These are phyloP conservation scores for Ensete glaucum DNA, from an alignment of 176 grass and related monocot genomes.

Conservation along the genomic window DNA sequence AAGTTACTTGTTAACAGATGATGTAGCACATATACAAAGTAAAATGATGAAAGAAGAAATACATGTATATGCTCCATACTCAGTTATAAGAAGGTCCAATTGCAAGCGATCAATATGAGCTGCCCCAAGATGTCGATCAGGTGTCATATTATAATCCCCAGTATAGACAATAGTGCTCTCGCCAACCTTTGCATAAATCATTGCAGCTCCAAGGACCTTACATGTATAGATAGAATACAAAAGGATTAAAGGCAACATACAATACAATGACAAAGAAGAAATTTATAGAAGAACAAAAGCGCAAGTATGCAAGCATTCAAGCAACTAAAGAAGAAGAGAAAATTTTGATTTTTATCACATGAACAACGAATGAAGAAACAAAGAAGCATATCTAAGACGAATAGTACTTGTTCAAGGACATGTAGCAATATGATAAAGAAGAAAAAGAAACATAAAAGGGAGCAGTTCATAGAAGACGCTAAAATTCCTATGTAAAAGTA, in stretches of 20 bases:
- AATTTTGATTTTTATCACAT: too few species aligned
- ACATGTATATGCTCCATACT: constrained; percentile 31
- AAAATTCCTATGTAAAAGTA: too few species aligned
- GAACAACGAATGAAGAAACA: too few species aligned
- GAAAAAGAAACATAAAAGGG: too few species aligned
- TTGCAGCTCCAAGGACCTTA: constrained; percentile 90
- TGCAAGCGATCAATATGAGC: constrained; percentile 84
- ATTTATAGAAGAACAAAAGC: neutral
- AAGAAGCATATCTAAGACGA: too few species aligned
- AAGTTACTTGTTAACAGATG: neutral
- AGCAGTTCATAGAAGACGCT: too few species aligned
- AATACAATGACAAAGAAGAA: constrained; percentile 10
- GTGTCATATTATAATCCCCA: constrained; percentile 98
- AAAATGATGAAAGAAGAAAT: too few species aligned
- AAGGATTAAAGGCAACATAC: constrained; percentile 18
- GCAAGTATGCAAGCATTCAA: neutral
- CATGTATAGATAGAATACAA: constrained; percentile 5
- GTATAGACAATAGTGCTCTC: constrained; percentile 74
- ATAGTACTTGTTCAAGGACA: too few species aligned
- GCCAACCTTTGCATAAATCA: constrained; percentile 88
- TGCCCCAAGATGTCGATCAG: constrained; percentile 94
- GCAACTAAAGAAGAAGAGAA: neutral
- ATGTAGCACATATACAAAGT: too few species aligned
- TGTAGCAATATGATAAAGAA: too few species aligned
- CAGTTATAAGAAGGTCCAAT: constrained; percentile 85